Evolutionary conservation across 1,284 basidiomycete genomes (phyloP).

Genomic region (Wolfiporia cocos): DNA sequence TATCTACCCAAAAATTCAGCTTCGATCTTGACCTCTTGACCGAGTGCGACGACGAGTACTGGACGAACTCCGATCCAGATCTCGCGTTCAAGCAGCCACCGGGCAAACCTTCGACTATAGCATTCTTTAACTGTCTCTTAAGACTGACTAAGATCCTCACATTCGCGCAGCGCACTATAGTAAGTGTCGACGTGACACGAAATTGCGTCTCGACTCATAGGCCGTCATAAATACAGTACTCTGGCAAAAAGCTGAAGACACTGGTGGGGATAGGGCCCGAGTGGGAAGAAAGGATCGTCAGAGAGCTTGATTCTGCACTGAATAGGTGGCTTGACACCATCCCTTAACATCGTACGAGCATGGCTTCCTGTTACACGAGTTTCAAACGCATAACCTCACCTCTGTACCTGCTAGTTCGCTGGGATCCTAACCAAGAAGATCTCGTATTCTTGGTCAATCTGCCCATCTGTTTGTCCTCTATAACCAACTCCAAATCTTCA

Average conservation of each 20-base stretch:
- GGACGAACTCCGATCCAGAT: slow-evolving; percentile 38
- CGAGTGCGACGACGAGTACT: slow-evolving; percentile 61
- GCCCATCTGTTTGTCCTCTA: slow-evolving; percentile 59
- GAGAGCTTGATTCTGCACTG: slow-evolving; percentile 51
- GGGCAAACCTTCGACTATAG: slow-evolving; percentile 35
- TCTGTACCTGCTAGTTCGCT: slow-evolving; percentile 13
- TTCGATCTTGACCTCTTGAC: slow-evolving; percentile 56
- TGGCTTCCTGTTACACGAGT: no score
- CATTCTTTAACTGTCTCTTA: slow-evolving; percentile 44
- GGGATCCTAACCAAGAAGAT: slow-evolving; percentile 62
- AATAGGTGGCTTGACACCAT: slow-evolving; percentile 58
- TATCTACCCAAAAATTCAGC: slow-evolving; percentile 20
- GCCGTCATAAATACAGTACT: slow-evolving; percentile 32
- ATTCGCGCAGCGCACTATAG: slow-evolving; percentile 48
- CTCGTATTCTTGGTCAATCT: slow-evolving; percentile 61
- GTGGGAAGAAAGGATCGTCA: slow-evolving; percentile 47
- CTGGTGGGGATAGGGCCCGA: slow-evolving; percentile 39
- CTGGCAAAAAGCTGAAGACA: slow-evolving; percentile 48
- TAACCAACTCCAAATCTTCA: slow-evolving; percentile 71
- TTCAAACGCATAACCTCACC: no score
- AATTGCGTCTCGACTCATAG: no score
- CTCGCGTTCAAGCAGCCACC: slow-evolving; percentile 41
- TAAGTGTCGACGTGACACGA: slow-evolving; percentile 18
- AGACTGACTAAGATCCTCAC: slow-evolving; percentile 53
- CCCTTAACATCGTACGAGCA: slow-evolving; percentile 39